Percentiles rank a stretch among this genome's conserved stretches.
Conservation (phyloP, 495 filamentous ascomycete genomes). For the Recurvomyces mirabilis region DNA sequence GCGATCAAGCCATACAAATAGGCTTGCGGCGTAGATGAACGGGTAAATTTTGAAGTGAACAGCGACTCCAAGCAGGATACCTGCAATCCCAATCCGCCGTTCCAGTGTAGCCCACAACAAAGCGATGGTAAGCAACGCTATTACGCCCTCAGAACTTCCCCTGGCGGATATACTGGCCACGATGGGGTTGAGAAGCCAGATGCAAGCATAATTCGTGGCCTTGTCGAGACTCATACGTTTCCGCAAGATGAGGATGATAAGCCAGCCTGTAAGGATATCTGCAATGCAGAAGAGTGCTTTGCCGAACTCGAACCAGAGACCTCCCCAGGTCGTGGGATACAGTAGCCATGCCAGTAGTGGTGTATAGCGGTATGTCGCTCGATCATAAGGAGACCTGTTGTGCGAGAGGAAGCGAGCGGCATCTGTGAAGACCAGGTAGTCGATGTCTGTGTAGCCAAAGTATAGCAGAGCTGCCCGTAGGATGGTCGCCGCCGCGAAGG, state of each 20-base stretch:
- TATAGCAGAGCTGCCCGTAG: conserved; percentile 62
- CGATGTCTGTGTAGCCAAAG: conserved; percentile 97
- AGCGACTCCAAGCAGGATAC: conserved; percentile 63
- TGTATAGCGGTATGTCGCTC: conserved; percentile 95
- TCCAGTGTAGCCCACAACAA: conserved; percentile 69
- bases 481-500: conserved; percentile 57
- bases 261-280: conserved; percentile 77
- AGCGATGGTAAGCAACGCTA: conserved; percentile 71
- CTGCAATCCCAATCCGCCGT: conserved; percentile 50
- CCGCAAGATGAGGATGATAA: conserved; percentile 57
- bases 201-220: conserved; percentile 62
- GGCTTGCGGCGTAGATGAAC: conserved; percentile 79
- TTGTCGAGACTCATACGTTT: conserved; percentile 36
- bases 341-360: conserved; percentile 85
- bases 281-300: conserved; percentile 77
- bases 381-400: conserved; percentile 62
- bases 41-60: conserved; percentile 99
- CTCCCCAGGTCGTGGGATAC: conserved; percentile 60
- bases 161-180: conserved; percentile 91
- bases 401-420: conserved; percentile 64
- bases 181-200: conserved; percentile 96
- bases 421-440: conserved; percentile 98
- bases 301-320: conserved; percentile 66
- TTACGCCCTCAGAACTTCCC: conserved; percentile 82
- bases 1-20: conserved; percentile 50